phyloP scores from a whole-genome alignment of 2,329 filamentous ascomycete genomes.

The Talaromyces rugulosus region DNA sequence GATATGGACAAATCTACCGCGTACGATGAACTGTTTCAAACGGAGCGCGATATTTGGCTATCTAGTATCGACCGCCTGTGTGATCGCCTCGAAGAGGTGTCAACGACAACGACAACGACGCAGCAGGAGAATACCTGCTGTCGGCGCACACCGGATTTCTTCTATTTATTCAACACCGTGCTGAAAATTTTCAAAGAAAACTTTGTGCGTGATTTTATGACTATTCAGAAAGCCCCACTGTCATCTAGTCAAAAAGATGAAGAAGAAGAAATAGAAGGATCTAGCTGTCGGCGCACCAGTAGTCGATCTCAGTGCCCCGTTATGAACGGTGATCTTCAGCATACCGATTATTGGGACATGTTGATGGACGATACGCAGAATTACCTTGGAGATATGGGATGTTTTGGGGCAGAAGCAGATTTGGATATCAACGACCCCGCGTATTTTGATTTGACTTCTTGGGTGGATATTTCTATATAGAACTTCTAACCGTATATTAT shows the following conservation, averaged over 20 bases:
- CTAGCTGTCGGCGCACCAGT: neutral
- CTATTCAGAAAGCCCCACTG: no score
- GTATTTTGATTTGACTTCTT: slow-evolving; percentile 9
- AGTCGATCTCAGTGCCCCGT: slow-evolving; percentile 2
- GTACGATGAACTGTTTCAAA: neutral
- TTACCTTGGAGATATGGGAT: neutral
- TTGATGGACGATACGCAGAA: slow-evolving; percentile 1
- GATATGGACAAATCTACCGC: neutral
- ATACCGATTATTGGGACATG: slow-evolving; percentile 9
- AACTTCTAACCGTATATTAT: no score
- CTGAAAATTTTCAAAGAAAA: slow-evolving; percentile 5
- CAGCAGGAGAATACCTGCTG: neutral
- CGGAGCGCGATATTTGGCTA: neutral
- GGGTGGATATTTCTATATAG: slow-evolving; percentile 8
- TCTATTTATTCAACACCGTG: slow-evolving; percentile 6
- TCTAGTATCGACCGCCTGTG: neutral
- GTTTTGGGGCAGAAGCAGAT: neutral
- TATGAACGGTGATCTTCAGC: slow-evolving; percentile 8
- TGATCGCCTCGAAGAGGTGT: neutral
- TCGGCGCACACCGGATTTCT: slow-evolving; percentile 1
- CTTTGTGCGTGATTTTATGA: neutral
- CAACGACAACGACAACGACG: neutral
- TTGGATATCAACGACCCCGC: slow-evolving; percentile 1
- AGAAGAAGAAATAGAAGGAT: neutral
- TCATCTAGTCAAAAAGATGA: neutral